phyloP scores from a whole-genome alignment of 2,329 filamentous ascomycete genomes.

The Ophiostoma novo-ulmi region DNA sequence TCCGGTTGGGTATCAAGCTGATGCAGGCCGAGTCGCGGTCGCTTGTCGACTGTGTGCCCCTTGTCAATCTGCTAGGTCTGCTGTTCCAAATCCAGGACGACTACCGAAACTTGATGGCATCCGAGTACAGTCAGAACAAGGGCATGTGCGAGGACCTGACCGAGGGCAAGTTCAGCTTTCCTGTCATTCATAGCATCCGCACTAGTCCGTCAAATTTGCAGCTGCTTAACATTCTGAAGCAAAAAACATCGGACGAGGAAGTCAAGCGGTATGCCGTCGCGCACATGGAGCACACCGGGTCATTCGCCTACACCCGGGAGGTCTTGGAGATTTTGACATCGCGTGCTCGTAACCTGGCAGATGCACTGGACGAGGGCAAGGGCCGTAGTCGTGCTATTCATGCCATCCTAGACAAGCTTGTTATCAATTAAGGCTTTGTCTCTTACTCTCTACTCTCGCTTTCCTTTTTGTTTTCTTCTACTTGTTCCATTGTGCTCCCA shows the following conservation, averaged over 20 bases:
- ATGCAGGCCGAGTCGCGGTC: constrained; percentile 70
- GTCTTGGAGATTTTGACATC: constrained; percentile 61
- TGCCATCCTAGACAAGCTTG: constrained; percentile 65
- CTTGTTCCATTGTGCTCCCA: neutral
- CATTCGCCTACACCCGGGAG: constrained; percentile 75
- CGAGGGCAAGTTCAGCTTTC: constrained; percentile 95
- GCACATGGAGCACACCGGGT: constrained; percentile 87
- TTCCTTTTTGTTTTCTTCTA: neutral
- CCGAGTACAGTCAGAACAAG: constrained; percentile 81
- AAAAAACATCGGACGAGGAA: constrained; percentile 78
- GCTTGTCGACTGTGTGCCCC: constrained; percentile 66
- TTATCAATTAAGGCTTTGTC: constrained; percentile 29
- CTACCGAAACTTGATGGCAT: constrained; percentile 77
- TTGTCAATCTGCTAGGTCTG: constrained; percentile 79
- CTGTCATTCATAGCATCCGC: constrained; percentile 88
- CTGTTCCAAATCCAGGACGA: constrained; percentile 91
- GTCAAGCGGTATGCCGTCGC: constrained; percentile 86
- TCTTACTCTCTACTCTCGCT: neutral
- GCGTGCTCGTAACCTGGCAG: constrained; percentile 58
- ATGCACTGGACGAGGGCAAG: constrained; percentile 58
- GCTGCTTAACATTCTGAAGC: constrained; percentile 85
- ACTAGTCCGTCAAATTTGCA: constrained; percentile 67
- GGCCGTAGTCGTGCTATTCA: constrained; percentile 55
- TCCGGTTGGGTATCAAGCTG: constrained; percentile 76
- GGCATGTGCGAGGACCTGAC: constrained; percentile 92